phyloP scores from a whole-genome alignment of 1,284 basidiomycete genomes.

The Ceratobasidium sp. region DNA sequence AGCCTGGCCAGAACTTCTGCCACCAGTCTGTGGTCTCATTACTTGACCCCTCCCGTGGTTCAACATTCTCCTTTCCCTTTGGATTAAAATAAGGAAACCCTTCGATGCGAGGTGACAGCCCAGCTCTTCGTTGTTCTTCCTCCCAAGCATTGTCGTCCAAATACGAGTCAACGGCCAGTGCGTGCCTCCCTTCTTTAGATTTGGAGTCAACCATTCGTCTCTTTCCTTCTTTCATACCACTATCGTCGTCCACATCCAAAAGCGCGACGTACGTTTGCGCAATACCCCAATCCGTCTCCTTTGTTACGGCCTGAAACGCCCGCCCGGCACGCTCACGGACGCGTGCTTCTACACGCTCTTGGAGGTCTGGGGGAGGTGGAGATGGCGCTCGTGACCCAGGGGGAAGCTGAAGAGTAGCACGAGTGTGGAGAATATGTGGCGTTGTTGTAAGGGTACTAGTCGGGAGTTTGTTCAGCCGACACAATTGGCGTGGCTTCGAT shows the following conservation, averaged over 20 bases:
- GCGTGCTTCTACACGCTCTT: conserved; percentile 58
- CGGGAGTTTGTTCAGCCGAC: conserved; percentile 72
- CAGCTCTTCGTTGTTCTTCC: conserved; percentile 47
- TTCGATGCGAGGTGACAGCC: conserved; percentile 45
- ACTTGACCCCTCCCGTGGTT: conserved; percentile 1
- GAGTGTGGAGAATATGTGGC: conserved; percentile 78
- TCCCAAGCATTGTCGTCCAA: conserved; percentile 77
- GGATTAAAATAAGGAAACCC: conserved; percentile 48
- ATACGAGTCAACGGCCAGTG: conserved; percentile 66
- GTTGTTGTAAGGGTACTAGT: conserved; percentile 72
- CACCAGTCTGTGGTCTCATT: conserved; percentile 27
- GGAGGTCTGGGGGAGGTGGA: conserved; percentile 53
- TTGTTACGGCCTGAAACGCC: conserved; percentile 70
- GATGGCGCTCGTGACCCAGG: conserved; percentile 51
- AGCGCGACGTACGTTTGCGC: conserved; percentile 74
- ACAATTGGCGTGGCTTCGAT: conserved; percentile 66
- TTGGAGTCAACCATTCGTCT: conserved; percentile 49
- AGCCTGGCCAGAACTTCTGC: conserved; percentile 26
- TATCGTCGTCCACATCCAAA: conserved; percentile 55
- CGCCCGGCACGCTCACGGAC: conserved; percentile 67
- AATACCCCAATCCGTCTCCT: conserved; percentile 72
- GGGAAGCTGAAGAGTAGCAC: conserved; percentile 66
- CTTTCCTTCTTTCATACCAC: conserved; percentile 51
- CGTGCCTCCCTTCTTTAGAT: conserved; percentile 54
- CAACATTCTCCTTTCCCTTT: conserved; percentile 39